Base-by-base conservation (phyloP, 164 flowering plant genomes). In the Berberis thunbergii region DNA sequence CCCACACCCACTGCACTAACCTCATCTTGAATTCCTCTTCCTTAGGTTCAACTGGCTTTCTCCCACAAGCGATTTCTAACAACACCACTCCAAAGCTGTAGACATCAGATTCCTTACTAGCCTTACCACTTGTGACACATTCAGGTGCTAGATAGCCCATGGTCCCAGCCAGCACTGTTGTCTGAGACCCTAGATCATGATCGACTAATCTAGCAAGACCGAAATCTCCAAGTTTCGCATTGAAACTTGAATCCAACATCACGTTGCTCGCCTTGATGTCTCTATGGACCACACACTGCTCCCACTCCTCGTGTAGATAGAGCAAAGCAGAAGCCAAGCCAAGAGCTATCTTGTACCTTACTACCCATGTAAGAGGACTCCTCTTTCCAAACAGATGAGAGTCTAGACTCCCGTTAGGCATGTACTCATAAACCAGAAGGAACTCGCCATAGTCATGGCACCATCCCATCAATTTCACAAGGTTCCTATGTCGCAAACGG, bases 141-240 rank as follows among this genome's bases (percentile, higher is more conserved):
- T 85, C 86, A 0, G 86, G 89, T 2, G 86, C 86, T 26, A 83
- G 7, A 64, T 83, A 85, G 3, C 89, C 87, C 81, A 77, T 70
- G 2, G 89, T 85, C 48, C 87, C 83, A 2, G 84, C 87, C 54
- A 81, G 11, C 40, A 74, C 77, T 0, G 85, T 81, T 7, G 87
- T 79, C 48, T 78, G 78, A 2, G 74, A 72, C 3, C 79, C 85
- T 10, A 72, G 46, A 1, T 75, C 85, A 57, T 81, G 85, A 64
- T 81, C 80, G 1, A 76, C 76, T 2, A 81, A 62, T 64, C 82
- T 70, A 42, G 85, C 87, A 9, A 79, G 75, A 4, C 84, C 85
- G n/a, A 83, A 83, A 69, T 83, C 84, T 2, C 85, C 85, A 0
- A 83, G 74, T 64, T 79, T 81, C 52, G 79, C 77, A 41, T 78